Base-by-base conservation (phyloP, 345 rosid species). In the Mangifera indica region DNA sequence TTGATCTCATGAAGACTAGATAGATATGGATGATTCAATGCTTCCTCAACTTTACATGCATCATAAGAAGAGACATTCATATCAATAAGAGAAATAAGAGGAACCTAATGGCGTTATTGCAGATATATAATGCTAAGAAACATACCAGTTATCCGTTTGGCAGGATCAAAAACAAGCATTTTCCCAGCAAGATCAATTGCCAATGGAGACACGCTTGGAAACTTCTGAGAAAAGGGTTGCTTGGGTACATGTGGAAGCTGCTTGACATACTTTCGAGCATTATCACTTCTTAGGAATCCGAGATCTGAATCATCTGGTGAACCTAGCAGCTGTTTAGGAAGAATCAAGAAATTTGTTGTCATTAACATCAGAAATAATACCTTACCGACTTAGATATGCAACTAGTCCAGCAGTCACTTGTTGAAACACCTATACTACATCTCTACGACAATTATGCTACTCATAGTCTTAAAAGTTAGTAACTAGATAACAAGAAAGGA, bases 1-100 rank as follows among this genome's bases (percentile, higher is more conserved):
- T 93, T 93, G 85, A 91, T 87, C 91, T 91, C 98, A 57, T 93
- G 96, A 73, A 93, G 96, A 76, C 96, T 86, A n/a, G 85, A 84
- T 62, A 93, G 55, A 60, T 73, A 93, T 14, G 97, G 92, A 72
- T 91, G 91, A 71, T 87, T 85, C 80, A 91, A 56, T 60, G 97
- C 97, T 79, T 87, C 90, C 72, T 93, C 97, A 32, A 93, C 97
- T 90, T 46, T 34, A 72, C 45, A 69, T 26, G 72, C 72, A 74
- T 42, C 7, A 59, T 11, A 49, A 18, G 34, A 76, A 57, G 14
- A 4, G 42, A 69, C 17, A 22, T 17, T 65, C 78, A 18, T 10
- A 54, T 64, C 67, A 72, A 75, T 18, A 34, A 69, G 37, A 17
- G 64, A 51, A 51, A 29, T 7, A 7, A 65, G 63, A 57, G 18